These are phyloP conservation scores for Pneumocystis canis DNA, from an alignment of 1,139 yeast species.

Conservation along the genomic window DNA sequence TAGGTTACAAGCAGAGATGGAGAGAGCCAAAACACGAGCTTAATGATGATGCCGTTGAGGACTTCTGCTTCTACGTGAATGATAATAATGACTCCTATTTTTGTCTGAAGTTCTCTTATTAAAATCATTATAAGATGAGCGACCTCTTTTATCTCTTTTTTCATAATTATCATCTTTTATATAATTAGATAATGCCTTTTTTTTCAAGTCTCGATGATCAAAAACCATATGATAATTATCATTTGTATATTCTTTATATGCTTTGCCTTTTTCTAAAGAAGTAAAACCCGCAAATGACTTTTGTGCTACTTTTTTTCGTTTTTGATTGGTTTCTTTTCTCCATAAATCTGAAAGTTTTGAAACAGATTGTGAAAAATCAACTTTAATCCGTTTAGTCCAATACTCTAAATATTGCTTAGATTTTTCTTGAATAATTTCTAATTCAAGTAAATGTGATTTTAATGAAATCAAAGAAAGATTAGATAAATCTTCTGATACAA, in stretches of 20 bases:
- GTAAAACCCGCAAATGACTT: conserved; percentile 1
- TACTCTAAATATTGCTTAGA: conserved; percentile 30
- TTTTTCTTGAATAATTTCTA: neutral
- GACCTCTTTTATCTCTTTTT: neutral
- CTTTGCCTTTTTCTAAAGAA: neutral
- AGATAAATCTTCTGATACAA: neutral
- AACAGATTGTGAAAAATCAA: conserved; percentile 53
- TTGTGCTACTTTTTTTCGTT: conserved; percentile 1
- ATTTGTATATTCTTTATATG: neutral
- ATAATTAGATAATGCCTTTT: neutral
- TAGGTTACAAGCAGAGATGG: no score
- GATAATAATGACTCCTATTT: neutral
- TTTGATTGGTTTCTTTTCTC: neutral
- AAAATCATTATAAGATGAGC: neutral
- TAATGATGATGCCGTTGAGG: no score
- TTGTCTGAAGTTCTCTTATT: neutral
- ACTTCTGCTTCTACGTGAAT: no score
- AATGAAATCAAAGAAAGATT: neutral
- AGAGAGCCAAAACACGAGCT: no score
- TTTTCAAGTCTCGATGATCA: neutral
- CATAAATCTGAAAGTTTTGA: conserved; percentile 11
- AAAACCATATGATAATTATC: neutral
- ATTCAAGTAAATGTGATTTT: neutral
- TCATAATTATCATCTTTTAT: neutral
- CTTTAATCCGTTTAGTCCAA: conserved; percentile 45